These are phyloP conservation scores for Triglochin maritima DNA, from an alignment of 106 monocot species.

Conservation along the genomic window DNA sequence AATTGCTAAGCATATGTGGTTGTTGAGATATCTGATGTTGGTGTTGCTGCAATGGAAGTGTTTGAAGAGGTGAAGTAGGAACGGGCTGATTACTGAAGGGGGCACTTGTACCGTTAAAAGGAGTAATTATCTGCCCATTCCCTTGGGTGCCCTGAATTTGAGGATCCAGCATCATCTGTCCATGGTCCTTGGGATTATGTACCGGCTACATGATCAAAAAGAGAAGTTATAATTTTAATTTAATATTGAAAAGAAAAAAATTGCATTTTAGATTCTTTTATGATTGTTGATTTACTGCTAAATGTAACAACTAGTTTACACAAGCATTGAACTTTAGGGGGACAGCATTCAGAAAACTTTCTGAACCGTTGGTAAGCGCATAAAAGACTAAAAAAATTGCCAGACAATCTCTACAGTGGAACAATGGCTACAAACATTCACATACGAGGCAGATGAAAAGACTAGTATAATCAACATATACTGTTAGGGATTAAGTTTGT, in stretches of 20 bases:
- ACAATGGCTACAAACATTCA: too few species aligned
- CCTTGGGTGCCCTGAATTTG: constrained; percentile 66
- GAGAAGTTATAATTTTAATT: background rate
- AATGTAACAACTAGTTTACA: too few species aligned
- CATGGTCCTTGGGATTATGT: constrained; percentile 61
- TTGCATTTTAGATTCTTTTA: too few species aligned
- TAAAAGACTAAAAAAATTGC: too few species aligned
- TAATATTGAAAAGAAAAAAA: background rate
- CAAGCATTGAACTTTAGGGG: too few species aligned
- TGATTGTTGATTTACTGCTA: too few species aligned
- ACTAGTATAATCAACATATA: too few species aligned
- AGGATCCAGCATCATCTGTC: constrained; percentile 67
- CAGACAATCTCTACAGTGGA: too few species aligned
- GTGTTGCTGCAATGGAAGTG: constrained; percentile 46
- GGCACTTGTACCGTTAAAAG: constrained; percentile 38
- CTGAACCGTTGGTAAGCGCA: too few species aligned
- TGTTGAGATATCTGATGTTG: constrained; percentile 44
- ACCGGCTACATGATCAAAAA: constrained; percentile 33
- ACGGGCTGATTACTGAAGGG: constrained; percentile 35
- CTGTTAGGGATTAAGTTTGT: too few species aligned
- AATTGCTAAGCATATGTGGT: constrained; percentile 43
- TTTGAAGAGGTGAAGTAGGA: constrained; percentile 29
- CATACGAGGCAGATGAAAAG: too few species aligned
- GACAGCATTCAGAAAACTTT: too few species aligned
- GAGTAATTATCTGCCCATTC: constrained; percentile 28